These are phyloP conservation scores for Ophiostoma montium DNA, from an alignment of 2,329 filamentous ascomycete species.

Conservation along the genomic window DNA sequence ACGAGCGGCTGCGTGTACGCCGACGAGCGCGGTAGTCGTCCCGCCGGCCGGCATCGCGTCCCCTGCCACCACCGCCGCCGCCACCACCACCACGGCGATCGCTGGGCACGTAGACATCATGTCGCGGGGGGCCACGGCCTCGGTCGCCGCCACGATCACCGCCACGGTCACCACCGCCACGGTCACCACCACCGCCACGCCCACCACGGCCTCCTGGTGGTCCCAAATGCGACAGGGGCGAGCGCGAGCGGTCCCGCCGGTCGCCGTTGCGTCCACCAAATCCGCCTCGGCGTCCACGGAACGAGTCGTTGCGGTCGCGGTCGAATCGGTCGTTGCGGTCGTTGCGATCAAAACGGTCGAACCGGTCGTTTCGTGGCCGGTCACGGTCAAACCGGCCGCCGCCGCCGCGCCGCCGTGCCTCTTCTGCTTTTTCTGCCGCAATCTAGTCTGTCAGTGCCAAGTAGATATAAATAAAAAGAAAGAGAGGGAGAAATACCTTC, in stretches of 20 bases:
- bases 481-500: conserved; percentile 60
- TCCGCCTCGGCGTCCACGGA: conserved; percentile 31
- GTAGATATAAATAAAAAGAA: not conserved
- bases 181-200: conserved; percentile 29
- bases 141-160: conserved; percentile 21
- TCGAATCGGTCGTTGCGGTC: conserved; percentile 1
- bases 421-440: conserved; percentile 62
- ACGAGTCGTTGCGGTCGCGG: conserved; percentile 11
- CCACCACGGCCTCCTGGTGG: conserved; percentile 21
- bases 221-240: conserved; percentile 22
- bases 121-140: conserved; percentile 13
- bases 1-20: conserved; percentile 19
- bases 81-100: conserved; percentile 25
- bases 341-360: not conserved
- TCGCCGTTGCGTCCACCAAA: conserved; percentile 30
- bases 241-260: conserved; percentile 35
- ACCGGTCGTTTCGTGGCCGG: conserved; percentile 2
- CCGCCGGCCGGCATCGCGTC: not conserved
- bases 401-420: conserved; percentile 56
- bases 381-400: conserved; percentile 29
- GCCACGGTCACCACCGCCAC: not conserved
- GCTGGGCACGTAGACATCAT: conserved; percentile 41
- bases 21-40: conserved; percentile 8
- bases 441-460: conserved; percentile 36
- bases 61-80: conserved; percentile 19